phyloP scores from a whole-genome alignment of 2,329 filamentous ascomycete species.

The Apiospora koreana region DNA sequence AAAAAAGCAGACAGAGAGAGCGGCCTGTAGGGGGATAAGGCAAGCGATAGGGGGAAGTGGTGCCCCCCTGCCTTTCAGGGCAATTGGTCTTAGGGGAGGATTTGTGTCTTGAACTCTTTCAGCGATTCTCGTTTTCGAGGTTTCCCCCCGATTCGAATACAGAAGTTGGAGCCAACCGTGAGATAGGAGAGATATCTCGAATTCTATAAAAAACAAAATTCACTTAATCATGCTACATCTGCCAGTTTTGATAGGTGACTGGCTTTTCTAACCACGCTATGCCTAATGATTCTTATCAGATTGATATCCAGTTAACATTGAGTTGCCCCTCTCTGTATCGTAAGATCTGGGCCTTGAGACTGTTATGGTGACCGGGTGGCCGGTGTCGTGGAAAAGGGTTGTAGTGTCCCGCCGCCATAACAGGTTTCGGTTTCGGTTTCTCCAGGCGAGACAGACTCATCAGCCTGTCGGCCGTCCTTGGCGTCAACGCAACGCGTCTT shows the following conservation, averaged over 20 bases:
- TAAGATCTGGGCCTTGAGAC: neutral
- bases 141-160: neutral
- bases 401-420: neutral
- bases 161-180: neutral
- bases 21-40: neutral
- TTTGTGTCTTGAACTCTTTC: conserved; percentile 1
- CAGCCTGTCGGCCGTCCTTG: neutral
- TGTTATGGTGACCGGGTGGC: too few species aligned
- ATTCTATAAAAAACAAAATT: neutral
- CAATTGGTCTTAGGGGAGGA: neutral
- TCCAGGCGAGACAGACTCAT: neutral
- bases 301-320: neutral
- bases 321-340: neutral
- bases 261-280: neutral
- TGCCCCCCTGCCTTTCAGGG: neutral
- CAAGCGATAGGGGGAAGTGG: neutral
- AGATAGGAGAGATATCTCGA: neutral
- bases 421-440: neutral
- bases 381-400: neutral
- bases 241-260: neutral
- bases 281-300: too few species aligned
- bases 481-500: neutral
- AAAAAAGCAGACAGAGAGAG: neutral
- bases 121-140: neutral
- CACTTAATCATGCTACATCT: neutral